Evolutionary conservation across 2,329 filamentous ascomycete species (phyloP).

Genomic region (Massarina eburnea): DNA sequence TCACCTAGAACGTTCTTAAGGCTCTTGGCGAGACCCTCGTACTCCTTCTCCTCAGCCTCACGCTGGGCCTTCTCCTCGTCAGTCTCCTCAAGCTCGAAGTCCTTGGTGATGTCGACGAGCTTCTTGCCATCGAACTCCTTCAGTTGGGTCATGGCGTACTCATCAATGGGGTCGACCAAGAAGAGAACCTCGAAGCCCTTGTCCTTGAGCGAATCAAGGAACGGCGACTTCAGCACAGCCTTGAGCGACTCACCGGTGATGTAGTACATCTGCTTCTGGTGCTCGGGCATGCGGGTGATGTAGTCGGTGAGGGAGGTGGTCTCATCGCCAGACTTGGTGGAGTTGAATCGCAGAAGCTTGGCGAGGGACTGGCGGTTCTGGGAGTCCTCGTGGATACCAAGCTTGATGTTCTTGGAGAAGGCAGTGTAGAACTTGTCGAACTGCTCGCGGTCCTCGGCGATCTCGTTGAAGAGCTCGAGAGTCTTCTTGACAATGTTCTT

Average conservation of each 20-base stretch:
- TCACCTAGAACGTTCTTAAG: constrained; percentile 99
- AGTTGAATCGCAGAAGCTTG: constrained; percentile 98
- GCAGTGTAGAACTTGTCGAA: constrained; percentile 99
- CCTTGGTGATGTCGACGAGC: constrained; percentile 99
- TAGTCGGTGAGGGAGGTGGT: constrained; percentile 94
- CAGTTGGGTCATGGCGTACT: constrained; percentile 99
- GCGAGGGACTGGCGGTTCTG: constrained; percentile 92
- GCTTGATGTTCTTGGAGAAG: constrained; percentile 99
- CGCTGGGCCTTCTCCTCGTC: constrained; percentile 98
- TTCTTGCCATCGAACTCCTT: constrained; percentile 99
- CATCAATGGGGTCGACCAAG: constrained; percentile 98
- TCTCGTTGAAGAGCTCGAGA: constrained; percentile 98
- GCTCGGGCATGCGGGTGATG: constrained; percentile 98
- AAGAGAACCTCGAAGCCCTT: constrained; percentile 99
- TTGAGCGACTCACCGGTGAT: constrained; percentile 99
- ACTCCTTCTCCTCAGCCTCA: constrained; percentile 98
- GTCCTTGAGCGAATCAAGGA: constrained; percentile 97
- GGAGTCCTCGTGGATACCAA: constrained; percentile 98
- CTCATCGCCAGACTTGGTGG: constrained; percentile 98
- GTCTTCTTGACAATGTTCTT: constrained; percentile 99
- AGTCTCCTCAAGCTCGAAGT: constrained; percentile 99
- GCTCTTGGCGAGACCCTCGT: constrained; percentile 87
- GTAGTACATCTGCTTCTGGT: constrained; percentile 99
- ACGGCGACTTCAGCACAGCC: constrained; percentile 96
- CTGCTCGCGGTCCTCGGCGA: constrained; percentile 98